phyloP scores from a whole-genome alignment of 2,329 filamentous ascomycete species.

The Microsporum canis region DNA sequence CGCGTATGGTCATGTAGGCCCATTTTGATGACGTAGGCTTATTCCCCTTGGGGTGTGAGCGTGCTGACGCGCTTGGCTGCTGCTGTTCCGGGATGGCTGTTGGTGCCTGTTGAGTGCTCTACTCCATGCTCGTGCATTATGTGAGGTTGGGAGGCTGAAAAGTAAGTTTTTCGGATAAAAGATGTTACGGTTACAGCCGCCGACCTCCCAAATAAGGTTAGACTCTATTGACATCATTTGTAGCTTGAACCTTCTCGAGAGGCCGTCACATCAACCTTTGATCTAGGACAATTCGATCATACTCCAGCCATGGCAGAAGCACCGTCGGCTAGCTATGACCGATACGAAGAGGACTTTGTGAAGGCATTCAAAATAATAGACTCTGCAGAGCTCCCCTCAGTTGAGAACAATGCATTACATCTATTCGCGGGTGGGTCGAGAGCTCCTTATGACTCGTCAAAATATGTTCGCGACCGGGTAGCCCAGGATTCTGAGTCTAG shows the following conservation, averaged over 20 bases:
- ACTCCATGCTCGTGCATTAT: not conserved
- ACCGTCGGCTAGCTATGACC: not conserved
- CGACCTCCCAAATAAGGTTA: not conserved
- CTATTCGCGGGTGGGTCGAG: not conserved
- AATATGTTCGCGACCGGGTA: conserved; percentile 8
- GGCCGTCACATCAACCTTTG: not conserved
- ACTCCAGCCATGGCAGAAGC: not conserved
- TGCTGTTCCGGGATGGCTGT: too few species aligned
- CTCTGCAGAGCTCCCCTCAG: conserved; percentile 4
- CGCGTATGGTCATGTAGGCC: not conserved
- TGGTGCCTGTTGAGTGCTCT: not conserved
- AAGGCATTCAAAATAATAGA: conserved; percentile 1
- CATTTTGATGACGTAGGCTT: not conserved
- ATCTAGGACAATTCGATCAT: not conserved
- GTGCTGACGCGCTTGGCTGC: not conserved
- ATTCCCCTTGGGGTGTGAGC: not conserved
- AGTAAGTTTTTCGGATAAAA: not conserved
- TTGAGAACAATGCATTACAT: not conserved
- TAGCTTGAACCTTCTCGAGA: not conserved
- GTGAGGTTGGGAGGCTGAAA: not conserved
- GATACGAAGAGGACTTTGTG: not conserved
- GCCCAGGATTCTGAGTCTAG: not conserved
- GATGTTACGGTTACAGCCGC: not conserved
- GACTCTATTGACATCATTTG: not conserved
- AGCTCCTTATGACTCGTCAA: conserved; percentile 1